phyloP scores from a whole-genome alignment of 78 protist genomes.

The Andalucia godoyi region DNA sequence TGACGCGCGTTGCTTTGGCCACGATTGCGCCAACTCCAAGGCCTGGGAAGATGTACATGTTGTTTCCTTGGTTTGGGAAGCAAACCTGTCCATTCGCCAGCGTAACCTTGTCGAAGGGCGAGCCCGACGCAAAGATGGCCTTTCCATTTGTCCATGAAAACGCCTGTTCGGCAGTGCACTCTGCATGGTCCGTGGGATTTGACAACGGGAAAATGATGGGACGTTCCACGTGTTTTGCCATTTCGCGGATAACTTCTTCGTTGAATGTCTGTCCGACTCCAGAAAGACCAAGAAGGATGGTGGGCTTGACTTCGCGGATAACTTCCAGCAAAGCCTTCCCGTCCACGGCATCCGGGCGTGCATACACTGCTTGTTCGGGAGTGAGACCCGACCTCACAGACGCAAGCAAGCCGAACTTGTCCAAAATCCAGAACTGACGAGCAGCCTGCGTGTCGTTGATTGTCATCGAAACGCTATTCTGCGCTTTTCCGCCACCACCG shows the following conservation, averaged over 20 bases:
- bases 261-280: conserved; percentile 63
- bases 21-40: conserved; percentile 69
- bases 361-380: background rate
- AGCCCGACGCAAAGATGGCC: conserved; percentile 78
- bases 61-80: conserved; percentile 68
- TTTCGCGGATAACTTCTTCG: conserved; percentile 39
- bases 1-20: conserved; percentile 32
- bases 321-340: conserved; percentile 26
- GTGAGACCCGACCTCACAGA: too few relatives aligned
- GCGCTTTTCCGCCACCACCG: conserved; percentile 5
- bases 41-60: conserved; percentile 88
- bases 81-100: conserved; percentile 12
- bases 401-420: too few relatives aligned
- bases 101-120: conserved; percentile 68
- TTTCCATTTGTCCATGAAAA: conserved; percentile 65
- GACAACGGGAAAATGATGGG: conserved; percentile 87
- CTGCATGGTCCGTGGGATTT: conserved; percentile 77
- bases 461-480: background rate
- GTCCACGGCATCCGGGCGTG: background rate
- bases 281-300: conserved; percentile 75
- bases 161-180: conserved; percentile 82
- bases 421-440: conserved; percentile 60
- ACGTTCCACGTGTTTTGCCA: conserved; percentile 23
- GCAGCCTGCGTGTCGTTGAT: background rate
- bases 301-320: conserved; percentile 56